Base-by-base conservation (phyloP, 2,329 filamentous ascomycete genomes). In the Botrytis pseudocinerea region DNA sequence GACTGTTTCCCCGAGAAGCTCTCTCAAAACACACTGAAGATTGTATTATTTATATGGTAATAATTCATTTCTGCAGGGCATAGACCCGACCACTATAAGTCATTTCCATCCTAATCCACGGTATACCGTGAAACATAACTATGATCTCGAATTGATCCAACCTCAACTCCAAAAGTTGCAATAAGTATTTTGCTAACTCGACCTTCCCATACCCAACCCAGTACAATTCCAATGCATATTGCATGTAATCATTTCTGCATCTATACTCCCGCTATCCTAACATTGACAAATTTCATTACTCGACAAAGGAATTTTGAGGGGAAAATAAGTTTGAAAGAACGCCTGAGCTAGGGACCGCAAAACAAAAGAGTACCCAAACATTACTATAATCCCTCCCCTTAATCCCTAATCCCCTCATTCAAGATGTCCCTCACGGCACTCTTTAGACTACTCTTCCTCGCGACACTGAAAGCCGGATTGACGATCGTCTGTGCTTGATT, bases 191-290 rank as follows among this genome's bases (percentile, higher is more conserved):
- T 42, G 46, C 42, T n/a, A 48, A 25, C 20, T 48, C 63, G 46
- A 44, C 63, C 14, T 32, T 63, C 20, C 44, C 63, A 48, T 46
- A 51, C 46, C 63, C 63, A 66, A 66, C 28, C 8, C 44, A 66
- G 48, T 66, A 20, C 65, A 57, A 57, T 57, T 32, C 65, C 48
- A 69, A 69, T 69, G 65, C 65, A 42, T 57, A 44, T 57, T 69
- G 65, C 65, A 25, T 57, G 42, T 57, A 57, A 69, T 57, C 18
- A 69, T 69, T 57, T 32, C 51, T 69, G 65, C 65, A 69, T 69
- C 32, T 10, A 25, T 57, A 69, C 51, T 16, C 65, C 65, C 35
- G 65, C 65, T 32, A 57, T 42, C 51, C 51, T 57, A 44, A 69
- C 48, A 57, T 32, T 54, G 48, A 20, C 35, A 32, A 69, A 42